phyloP scores from a whole-genome alignment of 495 filamentous ascomycete genomes.

The Wilcoxina mikolae region DNA sequence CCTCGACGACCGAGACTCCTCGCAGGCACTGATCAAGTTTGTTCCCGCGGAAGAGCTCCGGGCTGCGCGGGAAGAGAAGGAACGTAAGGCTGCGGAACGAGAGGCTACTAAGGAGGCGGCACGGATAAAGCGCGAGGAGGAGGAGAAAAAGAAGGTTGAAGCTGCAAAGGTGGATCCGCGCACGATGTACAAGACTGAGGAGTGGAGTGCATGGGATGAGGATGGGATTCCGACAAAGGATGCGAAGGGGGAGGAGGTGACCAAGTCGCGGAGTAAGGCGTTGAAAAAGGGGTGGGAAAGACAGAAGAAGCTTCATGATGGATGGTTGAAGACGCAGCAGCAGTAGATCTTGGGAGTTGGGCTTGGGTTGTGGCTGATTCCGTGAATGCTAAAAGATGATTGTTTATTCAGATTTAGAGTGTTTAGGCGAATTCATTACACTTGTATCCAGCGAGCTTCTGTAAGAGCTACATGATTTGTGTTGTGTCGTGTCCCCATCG shows the following conservation, averaged over 20 bases:
- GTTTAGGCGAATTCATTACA: too few species aligned
- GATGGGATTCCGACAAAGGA: constrained; percentile 71
- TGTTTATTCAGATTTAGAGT: too few species aligned
- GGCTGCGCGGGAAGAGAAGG: constrained; percentile 58
- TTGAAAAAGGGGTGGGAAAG: constrained; percentile 81
- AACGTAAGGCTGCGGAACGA: constrained; percentile 39
- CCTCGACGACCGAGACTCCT: constrained; percentile 65
- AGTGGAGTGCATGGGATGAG: constrained; percentile 53
- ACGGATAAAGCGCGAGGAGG: constrained; percentile 41
- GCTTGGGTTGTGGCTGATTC: too few species aligned
- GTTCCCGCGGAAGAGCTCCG: constrained; percentile 53
- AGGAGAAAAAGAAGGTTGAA: constrained; percentile 38
- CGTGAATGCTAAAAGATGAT: too few species aligned
- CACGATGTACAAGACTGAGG: constrained; percentile 51
- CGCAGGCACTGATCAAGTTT: constrained; percentile 70
- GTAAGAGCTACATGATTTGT: too few species aligned
- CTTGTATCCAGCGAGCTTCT: too few species aligned
- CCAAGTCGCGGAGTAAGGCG: constrained; percentile 71
- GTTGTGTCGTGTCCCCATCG: too few species aligned
- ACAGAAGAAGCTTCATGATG: constrained; percentile 76
- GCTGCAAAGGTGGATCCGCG: constrained; percentile 29
- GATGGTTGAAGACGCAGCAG: not conserved
- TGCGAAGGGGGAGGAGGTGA: constrained; percentile 58
- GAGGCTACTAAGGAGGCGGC: constrained; percentile 46
- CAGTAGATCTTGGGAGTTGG: too few species aligned